Conservation (phyloP, 345 rosid species). For the Sonneratia caseolaris region DNA sequence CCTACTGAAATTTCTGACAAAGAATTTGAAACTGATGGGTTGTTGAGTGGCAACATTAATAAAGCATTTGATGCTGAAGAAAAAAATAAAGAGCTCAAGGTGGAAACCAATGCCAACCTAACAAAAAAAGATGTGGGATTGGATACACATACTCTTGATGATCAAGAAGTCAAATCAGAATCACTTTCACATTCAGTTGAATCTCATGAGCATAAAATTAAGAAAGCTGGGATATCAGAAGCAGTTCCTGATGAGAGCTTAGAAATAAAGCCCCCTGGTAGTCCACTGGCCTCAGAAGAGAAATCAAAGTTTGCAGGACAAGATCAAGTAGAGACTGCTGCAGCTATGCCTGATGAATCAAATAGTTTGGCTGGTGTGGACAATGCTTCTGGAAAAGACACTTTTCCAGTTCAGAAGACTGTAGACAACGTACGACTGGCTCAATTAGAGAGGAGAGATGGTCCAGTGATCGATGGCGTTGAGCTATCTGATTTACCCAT, state of each 20-base stretch:
- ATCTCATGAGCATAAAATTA: slow-evolving; percentile 26
- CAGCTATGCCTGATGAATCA: slow-evolving; percentile 22
- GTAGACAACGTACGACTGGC: slow-evolving; percentile 24
- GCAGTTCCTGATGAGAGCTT: slow-evolving; percentile 22
- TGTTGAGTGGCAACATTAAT: slow-evolving; percentile 5
- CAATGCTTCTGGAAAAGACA: slow-evolving; percentile 28
- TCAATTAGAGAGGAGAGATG: slow-evolving; percentile 31
- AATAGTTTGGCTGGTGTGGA: slow-evolving; percentile 22
- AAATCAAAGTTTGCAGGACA: slow-evolving; percentile 25
- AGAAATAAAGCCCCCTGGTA: slow-evolving; percentile 24
- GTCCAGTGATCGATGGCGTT: slow-evolving; percentile 16
- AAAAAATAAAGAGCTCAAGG: slow-evolving; percentile 23
- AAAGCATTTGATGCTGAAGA: slow-evolving; percentile 23
- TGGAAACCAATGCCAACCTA: slow-evolving; percentile 20
- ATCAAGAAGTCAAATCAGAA: slow-evolving; percentile 33
- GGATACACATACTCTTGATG: slow-evolving; percentile 24
- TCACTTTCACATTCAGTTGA: slow-evolving; percentile 18
- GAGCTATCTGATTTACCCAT: slow-evolving; percentile 29
- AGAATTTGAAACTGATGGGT: slow-evolving; percentile 26
- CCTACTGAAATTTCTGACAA: slow-evolving; percentile 25
- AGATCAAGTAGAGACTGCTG: slow-evolving; percentile 22
- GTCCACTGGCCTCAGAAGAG: slow-evolving; percentile 27
- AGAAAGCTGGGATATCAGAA: slow-evolving; percentile 24
- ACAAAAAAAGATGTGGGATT: slow-evolving; percentile 22
- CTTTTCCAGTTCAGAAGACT: slow-evolving; percentile 23